These are phyloP conservation scores for Calophaca sinica DNA, from an alignment of 306 rosid species.

Conservation along the genomic window DNA sequence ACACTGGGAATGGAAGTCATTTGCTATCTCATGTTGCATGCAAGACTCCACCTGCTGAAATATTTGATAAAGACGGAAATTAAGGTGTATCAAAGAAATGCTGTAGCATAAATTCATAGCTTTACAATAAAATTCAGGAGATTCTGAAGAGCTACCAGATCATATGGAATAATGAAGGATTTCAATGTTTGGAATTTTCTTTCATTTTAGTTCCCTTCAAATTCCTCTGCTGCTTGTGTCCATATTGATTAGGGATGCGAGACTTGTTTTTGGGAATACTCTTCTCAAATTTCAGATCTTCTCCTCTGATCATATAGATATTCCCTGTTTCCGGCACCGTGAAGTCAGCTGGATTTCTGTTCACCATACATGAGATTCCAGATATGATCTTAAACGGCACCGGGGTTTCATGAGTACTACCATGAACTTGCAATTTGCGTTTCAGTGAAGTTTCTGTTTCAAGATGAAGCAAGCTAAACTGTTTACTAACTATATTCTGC, in stretches of 20 bases:
- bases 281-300: conserved; percentile 73
- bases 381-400: conserved; percentile 51
- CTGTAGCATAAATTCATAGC: conserved; percentile 15
- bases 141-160: conserved; percentile 52
- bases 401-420: conserved; percentile 52
- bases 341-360: conserved; percentile 97
- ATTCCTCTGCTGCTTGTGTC: conserved; percentile 63
- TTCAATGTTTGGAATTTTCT: conserved; percentile 53
- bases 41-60: conserved; percentile 52
- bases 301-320: conserved; percentile 84
- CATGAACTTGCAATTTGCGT: conserved; percentile 47
- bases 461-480: conserved; percentile 43
- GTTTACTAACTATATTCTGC: conserved; percentile 53
- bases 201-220: conserved; percentile 57
- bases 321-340: conserved; percentile 68
- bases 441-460: conserved; percentile 52
- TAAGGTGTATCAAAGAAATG: conserved; percentile 25
- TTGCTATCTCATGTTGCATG: conserved; percentile 33
- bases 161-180: conserved; percentile 37
- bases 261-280: conserved; percentile 50
- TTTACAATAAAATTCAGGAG: conserved; percentile 39
- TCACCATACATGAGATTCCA: conserved; percentile 60
- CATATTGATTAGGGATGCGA: conserved; percentile 44
- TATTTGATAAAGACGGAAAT: conserved; percentile 21
- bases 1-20: conserved; percentile 28